A percentile compares a stretch with the other conserved stretches of the same genome.
These are phyloP conservation scores for Calycina marina DNA, from an alignment of 2,329 filamentous ascomycete genomes.

Conservation along the genomic window DNA sequence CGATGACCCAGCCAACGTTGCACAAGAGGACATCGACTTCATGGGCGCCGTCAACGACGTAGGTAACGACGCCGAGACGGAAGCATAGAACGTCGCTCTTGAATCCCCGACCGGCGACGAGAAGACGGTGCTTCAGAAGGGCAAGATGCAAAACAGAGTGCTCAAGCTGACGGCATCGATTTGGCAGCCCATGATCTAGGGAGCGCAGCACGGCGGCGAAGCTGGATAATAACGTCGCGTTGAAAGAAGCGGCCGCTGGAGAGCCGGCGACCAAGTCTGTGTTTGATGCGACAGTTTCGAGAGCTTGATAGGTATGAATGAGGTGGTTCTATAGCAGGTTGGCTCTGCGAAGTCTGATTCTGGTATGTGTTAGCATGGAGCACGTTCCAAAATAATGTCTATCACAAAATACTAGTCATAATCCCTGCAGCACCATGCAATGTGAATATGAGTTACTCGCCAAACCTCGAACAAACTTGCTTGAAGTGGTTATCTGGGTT, in stretches of 20 bases:
- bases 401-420: no score
- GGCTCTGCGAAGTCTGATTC: no score
- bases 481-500: no score
- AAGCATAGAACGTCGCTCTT: constrained; percentile 38
- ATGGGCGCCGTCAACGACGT: constrained; percentile 32
- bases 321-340: constrained; percentile 66
- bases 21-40: constrained; percentile 33
- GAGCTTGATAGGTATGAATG: no score
- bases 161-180: constrained; percentile 40
- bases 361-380: no score
- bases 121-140: constrained; percentile 33
- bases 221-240: constrained; percentile 35
- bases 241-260: constrained; percentile 23
- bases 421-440: no score
- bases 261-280: constrained; percentile 14
- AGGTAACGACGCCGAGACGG: constrained; percentile 38
- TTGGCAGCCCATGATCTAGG: constrained; percentile 34
- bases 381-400: no score
- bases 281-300: not conserved
- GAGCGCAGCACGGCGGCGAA: constrained; percentile 38
- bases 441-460: no score
- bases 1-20: constrained; percentile 31
- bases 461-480: no score
- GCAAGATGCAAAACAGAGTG: constrained; percentile 48
- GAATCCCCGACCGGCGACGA: constrained; percentile 27